Conservation (phyloP, 768 basidiomycete species). For the Hemileccinum impolitum region DNA sequence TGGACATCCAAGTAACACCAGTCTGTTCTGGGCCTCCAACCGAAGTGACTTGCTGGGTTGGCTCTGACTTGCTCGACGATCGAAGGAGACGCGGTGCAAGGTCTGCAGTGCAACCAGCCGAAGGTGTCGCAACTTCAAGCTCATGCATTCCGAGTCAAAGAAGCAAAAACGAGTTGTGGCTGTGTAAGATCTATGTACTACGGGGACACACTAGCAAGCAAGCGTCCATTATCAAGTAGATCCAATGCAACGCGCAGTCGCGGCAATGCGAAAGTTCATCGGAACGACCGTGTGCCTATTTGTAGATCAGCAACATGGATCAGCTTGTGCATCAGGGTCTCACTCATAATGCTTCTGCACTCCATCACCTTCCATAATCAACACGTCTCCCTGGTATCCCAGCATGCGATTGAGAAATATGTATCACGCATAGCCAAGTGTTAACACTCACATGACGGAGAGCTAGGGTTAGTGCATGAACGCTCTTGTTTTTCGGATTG, state of each 20-base stretch:
- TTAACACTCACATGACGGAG: slow-evolving; percentile 58
- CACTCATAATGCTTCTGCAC: slow-evolving; percentile 74
- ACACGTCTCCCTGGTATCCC: slow-evolving; percentile 65
- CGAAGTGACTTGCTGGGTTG: slow-evolving; percentile 13
- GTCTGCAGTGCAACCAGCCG: too few species aligned
- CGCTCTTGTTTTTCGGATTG: slow-evolving; percentile 19
- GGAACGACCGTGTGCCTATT: slow-evolving; percentile 72
- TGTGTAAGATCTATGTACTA: background rate
- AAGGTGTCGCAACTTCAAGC: too few species aligned
- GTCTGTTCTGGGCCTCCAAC: slow-evolving; percentile 4
- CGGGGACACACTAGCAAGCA: too few species aligned
- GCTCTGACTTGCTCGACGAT: slow-evolving; percentile 18
- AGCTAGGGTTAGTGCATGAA: slow-evolving; percentile 49
- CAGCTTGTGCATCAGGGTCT: slow-evolving; percentile 20
- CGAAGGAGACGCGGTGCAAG: slow-evolving; percentile 15
- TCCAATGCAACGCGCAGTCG: slow-evolving; percentile 69
- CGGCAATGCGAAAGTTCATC: slow-evolving; percentile 73
- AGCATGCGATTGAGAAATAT: slow-evolving; percentile 2
- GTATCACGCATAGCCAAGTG: background rate
- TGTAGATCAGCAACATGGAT: slow-evolving; percentile 9
- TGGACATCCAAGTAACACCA: slow-evolving; percentile 7
- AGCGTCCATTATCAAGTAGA: slow-evolving; percentile 18
- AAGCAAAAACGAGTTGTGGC: background rate
- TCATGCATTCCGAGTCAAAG: too few species aligned
- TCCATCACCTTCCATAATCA: slow-evolving; percentile 71